Evolutionary conservation across 108 stramenopile species (phyloP), one percentile per base, ranked within the genome.

Genomic region (Phaeodactylum tricornutum): DNA sequence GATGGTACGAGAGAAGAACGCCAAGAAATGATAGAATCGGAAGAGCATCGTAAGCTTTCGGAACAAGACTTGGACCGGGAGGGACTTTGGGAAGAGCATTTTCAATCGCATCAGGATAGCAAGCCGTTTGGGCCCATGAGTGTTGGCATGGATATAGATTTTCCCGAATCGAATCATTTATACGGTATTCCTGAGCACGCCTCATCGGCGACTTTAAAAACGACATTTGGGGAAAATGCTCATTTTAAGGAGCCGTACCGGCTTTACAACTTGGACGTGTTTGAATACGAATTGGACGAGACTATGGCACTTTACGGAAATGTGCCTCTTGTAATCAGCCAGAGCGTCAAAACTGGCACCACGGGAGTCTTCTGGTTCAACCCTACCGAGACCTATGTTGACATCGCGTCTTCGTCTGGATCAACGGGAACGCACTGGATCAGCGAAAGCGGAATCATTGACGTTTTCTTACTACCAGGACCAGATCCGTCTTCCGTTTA

Each of bases 161-260:
- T 98, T 63, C 93, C 93, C 31, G 28, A 55, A 4, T 85, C 83
- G 16, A 59, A 34, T 5, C 72, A 87, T 57, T 49, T 97, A 15
- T 99, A 84, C 67, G 98, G 98, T 47, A 64, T 99, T 43, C 96
- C 98, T 16, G 96, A 99, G 57, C 98, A 99, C 75, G 96, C 98
- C 16, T 74, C 92, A 4, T 66, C 84, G 5, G 75, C 96, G 19
- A 52, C 72, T 19, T 72, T 99, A 21, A 83, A 91, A 57, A 66
- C 76, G 7, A 99, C 98, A 3, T 19, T 36, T 14, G 81, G 88
- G 35, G 53, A 59, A 27, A 71, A 60, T 20, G 64, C 79, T 14
- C 63, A 77, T 49, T 97, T 94, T 78, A 49, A 74, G 30, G 93
- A 99, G 42, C 98, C 98, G 0, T 99, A 96, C 69, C 86, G 98